Base-by-base conservation (phyloP, 179 eudicot genomes). In the Amaranthus tricolor region DNA sequence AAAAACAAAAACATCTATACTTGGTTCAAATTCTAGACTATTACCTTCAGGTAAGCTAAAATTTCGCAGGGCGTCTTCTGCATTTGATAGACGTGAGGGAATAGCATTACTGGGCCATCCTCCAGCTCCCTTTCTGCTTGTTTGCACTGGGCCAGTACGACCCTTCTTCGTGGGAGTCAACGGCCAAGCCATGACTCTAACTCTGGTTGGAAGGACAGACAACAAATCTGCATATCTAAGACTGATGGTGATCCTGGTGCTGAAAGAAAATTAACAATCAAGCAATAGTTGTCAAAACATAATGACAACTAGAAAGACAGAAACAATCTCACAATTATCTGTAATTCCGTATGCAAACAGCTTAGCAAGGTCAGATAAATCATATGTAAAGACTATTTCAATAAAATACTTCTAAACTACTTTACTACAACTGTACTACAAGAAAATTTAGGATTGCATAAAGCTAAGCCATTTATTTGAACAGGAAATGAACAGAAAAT, bases 181-280 rank as follows among this genome's bases (percentile, higher is more conserved):
- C 7, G 98, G 99, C 99, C 99, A 95, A 77, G 92, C 97, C 80
- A 95, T 79, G 56, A 89, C 98, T 79, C 95, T 90, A 57, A 91
- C 87, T 65, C 84, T 76, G 47, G 97, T 86, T 21, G 98, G 99
- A 83, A 95, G 91, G 77, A 88, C 88, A 66, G 93, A 86, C 60
- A 93, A 51, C 72, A 95, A 82, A 84, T 93, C 88, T 31, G 91
- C 91, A 78, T 95, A 95, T 79, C 88, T 89, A 24, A 95, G 91
- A 72, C 97, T 88, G 47, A 91, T 89, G 7, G 89, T 91, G 70
- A 95, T 85, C 84, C 88, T 90, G 89, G 96, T 89, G 90, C 86
- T 58, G 81, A 58, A 20, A 66, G 13, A 6, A 77, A 50, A 58
- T 52, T 48, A 69, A 72, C 9, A 66, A 74, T 20, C 52, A 55